Conservation (phyloP, 345 rosid species). For the Salix viminalis region DNA sequence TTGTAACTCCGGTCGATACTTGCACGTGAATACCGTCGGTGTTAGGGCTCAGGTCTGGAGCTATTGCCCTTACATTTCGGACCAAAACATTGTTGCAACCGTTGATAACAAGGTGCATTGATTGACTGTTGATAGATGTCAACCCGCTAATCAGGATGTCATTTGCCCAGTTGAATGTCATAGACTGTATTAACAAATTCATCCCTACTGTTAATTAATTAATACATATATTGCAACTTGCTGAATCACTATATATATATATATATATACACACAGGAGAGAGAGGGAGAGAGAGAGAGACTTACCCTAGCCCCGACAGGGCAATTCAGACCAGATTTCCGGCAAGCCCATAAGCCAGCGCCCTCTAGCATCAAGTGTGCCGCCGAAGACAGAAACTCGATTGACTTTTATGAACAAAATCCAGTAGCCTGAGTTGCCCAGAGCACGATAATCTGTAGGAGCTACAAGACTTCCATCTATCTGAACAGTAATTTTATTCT, state of each 20-base stretch:
- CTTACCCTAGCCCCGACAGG: constrained; percentile 33
- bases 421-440: constrained; percentile 32
- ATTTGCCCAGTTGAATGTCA: constrained; percentile 34
- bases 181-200: constrained; percentile 28
- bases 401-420: constrained; percentile 26
- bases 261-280: rapidly evolving
- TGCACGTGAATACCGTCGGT: constrained; percentile 48
- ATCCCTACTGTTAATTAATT: neutral
- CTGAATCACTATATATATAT: too few species aligned
- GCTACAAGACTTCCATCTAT: constrained; percentile 29
- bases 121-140: constrained; percentile 37
- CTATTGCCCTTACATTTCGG: constrained; percentile 19
- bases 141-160: constrained; percentile 30
- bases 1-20: constrained; percentile 26
- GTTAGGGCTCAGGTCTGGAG: constrained; percentile 47
- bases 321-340: constrained; percentile 18
- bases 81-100: constrained; percentile 23
- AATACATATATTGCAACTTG: too few species aligned
- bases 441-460: constrained; percentile 18
- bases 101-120: constrained; percentile 29
- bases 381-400: constrained; percentile 22
- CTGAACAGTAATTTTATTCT: constrained; percentile 8
- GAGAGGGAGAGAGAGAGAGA: too few species aligned
- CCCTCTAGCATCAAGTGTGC: constrained; percentile 34
- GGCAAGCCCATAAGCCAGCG: constrained; percentile 31